Base-by-base conservation (phyloP, 2,329 filamentous ascomycete genomes). In the Botrytis pseudocinerea region DNA sequence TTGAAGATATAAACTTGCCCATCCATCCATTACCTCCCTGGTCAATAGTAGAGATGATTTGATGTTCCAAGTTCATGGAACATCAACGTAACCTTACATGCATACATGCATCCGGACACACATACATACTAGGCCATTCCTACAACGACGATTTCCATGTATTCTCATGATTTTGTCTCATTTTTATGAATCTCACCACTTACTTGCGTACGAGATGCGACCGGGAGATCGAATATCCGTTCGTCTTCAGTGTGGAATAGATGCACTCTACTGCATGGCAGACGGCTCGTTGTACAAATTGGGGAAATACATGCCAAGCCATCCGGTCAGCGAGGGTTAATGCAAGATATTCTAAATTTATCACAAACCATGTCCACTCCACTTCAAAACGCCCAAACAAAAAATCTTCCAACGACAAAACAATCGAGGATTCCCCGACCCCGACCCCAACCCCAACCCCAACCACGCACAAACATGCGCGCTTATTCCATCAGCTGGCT, bases 241-340 rank as follows among this genome's bases (percentile, higher is more conserved):
- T 46, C n/a, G 32, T 28, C 51, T 28, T 57, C 51, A 28, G 32
- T 28, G 51, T 12, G 25, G 25, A 54, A 54, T 18, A n/a, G 18
- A 61, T 18, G 59, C 59, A 61, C 59, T 10, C 12, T 28, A 54
- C 48, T 32, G 62, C 18, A 65, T 42, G n/a, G 48, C 64, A 57
- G n/a, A 59, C 42, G 69, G 57, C 69, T 70, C 59, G 57, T 65
- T 48, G 69, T 64, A 71, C 69, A 32, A 32, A 71, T 71, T 71
- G 59, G 69, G 59, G 59, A 42, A 71, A 65, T 71, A 35, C 59
- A 35, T 35, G 46, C 38, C 46, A 51, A 54, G 69, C 35, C 69
- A 71, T 71, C 46, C 60, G 60, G 46, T 44, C 61, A 51, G 22
- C n/a, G 42, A 48, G 32, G 42, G 35, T 10, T 32, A 12, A 46